These are phyloP conservation scores for Takakia lepidozioides DNA, from an alignment of 225 moss, liverwort and hornwort genomes.

Conservation along the genomic window DNA sequence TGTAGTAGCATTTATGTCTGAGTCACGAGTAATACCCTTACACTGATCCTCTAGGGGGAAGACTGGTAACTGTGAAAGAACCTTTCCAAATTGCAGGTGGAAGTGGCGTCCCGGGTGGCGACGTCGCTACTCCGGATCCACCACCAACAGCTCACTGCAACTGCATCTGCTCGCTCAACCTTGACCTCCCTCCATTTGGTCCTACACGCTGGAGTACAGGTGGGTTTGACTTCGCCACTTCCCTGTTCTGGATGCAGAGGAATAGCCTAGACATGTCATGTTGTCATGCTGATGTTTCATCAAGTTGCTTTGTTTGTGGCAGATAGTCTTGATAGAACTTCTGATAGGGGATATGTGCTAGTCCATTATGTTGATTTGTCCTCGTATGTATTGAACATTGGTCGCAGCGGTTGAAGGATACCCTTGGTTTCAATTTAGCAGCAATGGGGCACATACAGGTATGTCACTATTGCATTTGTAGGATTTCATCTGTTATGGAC, in stretches of 20 bases:
- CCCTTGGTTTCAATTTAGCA: constrained; percentile 82
- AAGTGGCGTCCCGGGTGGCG: constrained; percentile 87
- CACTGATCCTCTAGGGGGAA: no score
- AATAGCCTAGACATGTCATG: not conserved
- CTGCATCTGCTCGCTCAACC: constrained; percentile 56
- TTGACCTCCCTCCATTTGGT: constrained; percentile 70
- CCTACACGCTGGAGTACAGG: constrained; percentile 76
- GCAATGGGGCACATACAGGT: constrained; percentile 93
- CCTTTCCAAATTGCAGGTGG: constrained; percentile 81
- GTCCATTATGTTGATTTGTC: no score
- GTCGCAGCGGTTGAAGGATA: constrained; percentile 90
- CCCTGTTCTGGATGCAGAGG: not conserved
- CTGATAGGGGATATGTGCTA: no score
- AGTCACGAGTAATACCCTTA: no score
- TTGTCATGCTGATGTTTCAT: not conserved
- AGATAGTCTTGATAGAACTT: no score
- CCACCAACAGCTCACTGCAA: constrained; percentile 87
- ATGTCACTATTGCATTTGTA: not conserved
- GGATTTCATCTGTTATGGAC: not conserved
- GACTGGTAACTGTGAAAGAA: no score
- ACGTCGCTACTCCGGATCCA: constrained; percentile 84
- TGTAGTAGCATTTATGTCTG: no score
- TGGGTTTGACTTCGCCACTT: constrained; percentile 8
- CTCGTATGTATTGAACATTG: no score
- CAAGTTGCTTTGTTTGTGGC: no score